phyloP scores from a whole-genome alignment of 768 basidiomycete species.

The Neoboletus subvelutipes region DNA sequence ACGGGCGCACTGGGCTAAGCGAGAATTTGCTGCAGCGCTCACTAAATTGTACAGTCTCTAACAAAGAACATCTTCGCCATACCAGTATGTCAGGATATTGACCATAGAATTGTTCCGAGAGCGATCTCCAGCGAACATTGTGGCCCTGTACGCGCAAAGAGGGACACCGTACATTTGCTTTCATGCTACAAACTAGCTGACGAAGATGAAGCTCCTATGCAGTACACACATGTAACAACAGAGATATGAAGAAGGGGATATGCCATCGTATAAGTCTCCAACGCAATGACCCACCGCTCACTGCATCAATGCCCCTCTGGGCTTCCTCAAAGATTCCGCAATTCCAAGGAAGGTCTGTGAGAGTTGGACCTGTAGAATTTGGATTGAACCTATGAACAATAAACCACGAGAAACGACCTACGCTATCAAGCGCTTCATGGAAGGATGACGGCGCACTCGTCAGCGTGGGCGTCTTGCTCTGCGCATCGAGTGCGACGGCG shows the following conservation, averaged over 20 bases:
- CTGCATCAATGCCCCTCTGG: constrained; percentile 47
- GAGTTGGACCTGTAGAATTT: constrained; percentile 42
- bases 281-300: constrained; percentile 1
- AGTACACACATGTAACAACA: background rate
- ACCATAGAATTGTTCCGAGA: background rate
- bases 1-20: too few relatives aligned
- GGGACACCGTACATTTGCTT: background rate
- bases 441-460: constrained; percentile 43
- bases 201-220: too few relatives aligned
- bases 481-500: constrained; percentile 45
- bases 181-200: background rate
- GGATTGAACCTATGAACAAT: background rate
- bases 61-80: background rate
- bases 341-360: constrained; percentile 55
- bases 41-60: too few relatives aligned
- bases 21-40: too few relatives aligned
- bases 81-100: background rate
- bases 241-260: background rate
- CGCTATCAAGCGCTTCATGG: constrained; percentile 50
- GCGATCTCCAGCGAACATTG: background rate
- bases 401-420: constrained; percentile 20
- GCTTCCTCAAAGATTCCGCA: constrained; percentile 54
- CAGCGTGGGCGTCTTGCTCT: constrained; percentile 33
- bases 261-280: background rate
- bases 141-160: background rate